Evolutionary conservation across 2,329 filamentous ascomycete genomes (phyloP).

Genomic region (Bretziella fagacearum): DNA sequence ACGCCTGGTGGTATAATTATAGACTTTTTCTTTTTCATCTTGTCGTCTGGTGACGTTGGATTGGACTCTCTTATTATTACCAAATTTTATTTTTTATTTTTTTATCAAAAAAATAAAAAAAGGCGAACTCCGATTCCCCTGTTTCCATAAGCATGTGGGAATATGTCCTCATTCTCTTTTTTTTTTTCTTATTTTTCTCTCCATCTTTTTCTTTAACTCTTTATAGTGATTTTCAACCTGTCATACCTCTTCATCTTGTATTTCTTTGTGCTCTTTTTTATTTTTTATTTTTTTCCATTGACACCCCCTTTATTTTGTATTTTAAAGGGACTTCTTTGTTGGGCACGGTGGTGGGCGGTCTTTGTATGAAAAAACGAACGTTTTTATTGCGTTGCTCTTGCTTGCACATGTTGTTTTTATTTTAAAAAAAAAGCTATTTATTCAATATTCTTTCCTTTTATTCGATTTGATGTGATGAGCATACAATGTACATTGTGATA

Average conservation of each 20-base stretch:
- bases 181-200: constrained; percentile 1
- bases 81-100: constrained; percentile 4
- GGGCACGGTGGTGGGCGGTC: constrained; percentile 7
- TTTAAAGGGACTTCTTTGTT: background rate
- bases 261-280: background rate
- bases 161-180: background rate
- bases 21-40: constrained; percentile 6
- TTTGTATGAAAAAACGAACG: constrained; percentile 14
- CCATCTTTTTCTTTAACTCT: background rate
- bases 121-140: too few species aligned
- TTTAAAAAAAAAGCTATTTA: too few species aligned
- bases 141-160: too few species aligned
- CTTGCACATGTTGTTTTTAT: background rate
- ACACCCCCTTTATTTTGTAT: background rate
- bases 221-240: background rate
- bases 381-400: constrained; percentile 5
- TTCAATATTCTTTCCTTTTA: background rate
- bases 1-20: background rate
- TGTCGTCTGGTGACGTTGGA: constrained; percentile 12
- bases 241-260: background rate
- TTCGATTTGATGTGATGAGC: too few species aligned
- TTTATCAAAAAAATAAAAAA: too few species aligned
- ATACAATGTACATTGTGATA: constrained; percentile 18
- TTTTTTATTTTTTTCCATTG: constrained; percentile 5
- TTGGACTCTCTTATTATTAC: constrained; percentile 8